Evolutionary conservation across 1,139 yeast genomes (phyloP), one percentile per base, ranked within the genome.

Genomic region (Saccharomycopsis crataegensis): DNA sequence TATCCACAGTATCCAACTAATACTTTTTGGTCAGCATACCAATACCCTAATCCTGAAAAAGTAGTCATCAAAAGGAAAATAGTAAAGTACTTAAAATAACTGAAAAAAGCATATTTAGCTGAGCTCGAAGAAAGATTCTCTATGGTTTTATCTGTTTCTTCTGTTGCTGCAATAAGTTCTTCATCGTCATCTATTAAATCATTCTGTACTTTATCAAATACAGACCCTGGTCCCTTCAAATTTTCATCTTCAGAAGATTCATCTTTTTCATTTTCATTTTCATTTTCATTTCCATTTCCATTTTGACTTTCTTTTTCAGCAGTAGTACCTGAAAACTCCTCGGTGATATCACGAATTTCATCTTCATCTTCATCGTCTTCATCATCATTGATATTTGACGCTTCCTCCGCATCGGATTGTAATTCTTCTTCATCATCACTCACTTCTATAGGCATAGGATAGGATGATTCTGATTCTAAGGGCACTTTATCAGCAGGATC

Each of bases 1-100:
- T 75, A 70, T 0, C 86, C 89, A 71, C 94, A 85, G 64, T 78
- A 85, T 0, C 94, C 94, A 51, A 80, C 74, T 43, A 77, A 67
- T 31, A 75, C 62, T 34, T 76, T 73, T 62, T 83, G 84, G 58
- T 82, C 84, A 52, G 86, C 70, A 61, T 80, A 82, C 87, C 88
- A 82, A 50, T 77, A 70, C 0, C 72, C 75, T 59, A 73, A 72
- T 2, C 70, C 53, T 7, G 65, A 42, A 3, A 67, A 53, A 1
- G 63, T n/a, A 7, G 65, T 52, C 51, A 58, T 42, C 49, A 53
- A 1, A 12, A 58, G 34, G 49, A 63, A 60, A 8, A 57, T 8
- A 3, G 53, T 22, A 38, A 56, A 51, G 40, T 47, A 54, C 33
- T 54, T 56, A 8, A 60, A 7, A 32, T 62, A 62, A 17, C 58